Evolutionary conservation across 371 early-diverging fungal genomes (phyloP), one percentile per base, ranked within the genome.

Genomic region (Capillidium rhysosporum): DNA sequence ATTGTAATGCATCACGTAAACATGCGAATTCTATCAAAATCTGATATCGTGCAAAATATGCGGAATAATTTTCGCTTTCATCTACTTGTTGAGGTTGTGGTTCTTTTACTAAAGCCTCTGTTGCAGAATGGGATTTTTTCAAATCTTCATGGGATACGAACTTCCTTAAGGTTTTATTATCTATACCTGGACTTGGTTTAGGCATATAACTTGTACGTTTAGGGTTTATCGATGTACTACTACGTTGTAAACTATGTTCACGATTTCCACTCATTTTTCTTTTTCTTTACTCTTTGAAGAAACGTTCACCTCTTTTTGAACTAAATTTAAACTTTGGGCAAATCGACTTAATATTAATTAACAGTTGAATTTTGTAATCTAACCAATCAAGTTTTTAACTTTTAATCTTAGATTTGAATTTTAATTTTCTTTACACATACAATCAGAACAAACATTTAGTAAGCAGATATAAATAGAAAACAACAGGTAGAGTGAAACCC

Each of bases 1-100:
- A 86, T 60, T 85, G 86, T 18, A 72, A 72, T 23, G 80, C 77
- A 57, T 80, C 81, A 54, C 73, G 67, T 34, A 88, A 65, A 57
- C 81, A 84, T 52, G 82, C 78, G 55, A 73, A 74, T 60, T 77
- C 74, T 47, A 71, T 75, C 69, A 75, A 68, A 20, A 77, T 64
- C 47, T 77, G 75, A 56, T 73, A 73, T 38, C 61, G 46, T 44
- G 52, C 47, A 49, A 64, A 69, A 49, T 38, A 44, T 7, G 16
- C 18, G 7, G 43, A 43, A 43, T 43, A 43, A 18, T 43, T 43
- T 43, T 43, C 43, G 21, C 21, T 18, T 14, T 43, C 43, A 14
- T 43, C 21, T 18, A 18, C 43, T 43, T 18, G 18, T 18, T 43
- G 18, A 7, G 16, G 43, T 18, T 43, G 14, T 43, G 16, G 16